phyloP scores from a whole-genome alignment of 495 filamentous ascomycete genomes.

The Chaetomidium leptoderma region DNA sequence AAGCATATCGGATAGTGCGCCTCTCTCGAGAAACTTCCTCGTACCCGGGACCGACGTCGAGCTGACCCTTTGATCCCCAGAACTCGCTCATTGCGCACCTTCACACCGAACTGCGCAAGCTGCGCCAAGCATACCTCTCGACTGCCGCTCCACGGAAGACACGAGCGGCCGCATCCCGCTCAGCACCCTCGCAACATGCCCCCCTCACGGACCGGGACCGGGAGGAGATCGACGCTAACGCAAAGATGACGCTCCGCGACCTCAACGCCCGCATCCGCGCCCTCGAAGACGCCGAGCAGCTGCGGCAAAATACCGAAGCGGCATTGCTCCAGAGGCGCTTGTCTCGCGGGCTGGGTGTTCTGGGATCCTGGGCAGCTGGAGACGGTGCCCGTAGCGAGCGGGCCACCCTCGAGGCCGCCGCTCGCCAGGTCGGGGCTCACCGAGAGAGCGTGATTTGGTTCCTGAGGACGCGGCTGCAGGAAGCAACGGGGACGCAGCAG shows the following conservation, averaged over 20 bases:
- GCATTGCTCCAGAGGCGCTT: slow-evolving; percentile 66
- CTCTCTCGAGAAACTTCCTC: background rate
- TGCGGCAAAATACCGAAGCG: slow-evolving; percentile 68
- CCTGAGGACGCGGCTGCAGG: slow-evolving; percentile 67
- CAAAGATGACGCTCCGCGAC: slow-evolving; percentile 76
- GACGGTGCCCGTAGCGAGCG: slow-evolving; percentile 55
- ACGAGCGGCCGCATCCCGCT: slow-evolving; percentile 30
- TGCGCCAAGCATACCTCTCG: slow-evolving; percentile 89
- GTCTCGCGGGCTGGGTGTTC: slow-evolving; percentile 50
- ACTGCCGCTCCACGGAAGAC: slow-evolving; percentile 53
- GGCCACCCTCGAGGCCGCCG: slow-evolving; percentile 61
- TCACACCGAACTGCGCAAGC: slow-evolving; percentile 67
- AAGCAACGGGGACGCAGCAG: slow-evolving; percentile 70
- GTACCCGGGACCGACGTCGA: background rate
- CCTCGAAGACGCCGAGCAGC: slow-evolving; percentile 73
- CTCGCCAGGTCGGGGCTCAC: slow-evolving; percentile 55
- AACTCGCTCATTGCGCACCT: slow-evolving; percentile 80
- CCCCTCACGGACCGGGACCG: slow-evolving; percentile 63
- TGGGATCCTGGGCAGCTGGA: slow-evolving; percentile 74
- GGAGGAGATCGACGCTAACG: slow-evolving; percentile 77
- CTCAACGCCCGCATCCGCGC: slow-evolving; percentile 70
- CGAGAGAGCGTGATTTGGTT: slow-evolving; percentile 82
- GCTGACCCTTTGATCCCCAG: slow-evolving; percentile 43
- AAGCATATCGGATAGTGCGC: slow-evolving; percentile 87
- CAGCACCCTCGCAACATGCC: slow-evolving; percentile 34